phyloP scores from a whole-genome alignment of 306 rosid genomes.

The Castanospermum australe region DNA sequence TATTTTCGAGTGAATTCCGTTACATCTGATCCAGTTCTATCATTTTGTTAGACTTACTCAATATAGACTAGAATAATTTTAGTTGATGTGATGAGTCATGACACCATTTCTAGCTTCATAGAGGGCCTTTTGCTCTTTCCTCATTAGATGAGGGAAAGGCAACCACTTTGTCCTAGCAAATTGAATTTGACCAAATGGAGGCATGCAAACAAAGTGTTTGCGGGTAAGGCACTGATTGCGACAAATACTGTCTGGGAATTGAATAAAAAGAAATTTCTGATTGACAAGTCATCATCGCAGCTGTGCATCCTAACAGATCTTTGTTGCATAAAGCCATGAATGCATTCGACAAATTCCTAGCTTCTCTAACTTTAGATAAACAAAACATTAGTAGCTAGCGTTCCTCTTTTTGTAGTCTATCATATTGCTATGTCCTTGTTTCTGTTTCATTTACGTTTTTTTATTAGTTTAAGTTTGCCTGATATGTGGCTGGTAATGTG shows the following conservation, averaged over 20 bases:
- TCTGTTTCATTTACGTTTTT: no score
- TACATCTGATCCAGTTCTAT: no score
- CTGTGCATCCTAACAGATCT: background rate
- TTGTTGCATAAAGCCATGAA: background rate
- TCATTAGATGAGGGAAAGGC: no score
- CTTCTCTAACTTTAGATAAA: no score
- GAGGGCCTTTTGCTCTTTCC: background rate
- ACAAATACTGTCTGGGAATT: background rate
- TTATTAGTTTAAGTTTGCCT: no score
- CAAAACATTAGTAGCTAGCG: no score
- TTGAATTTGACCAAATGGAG: background rate
- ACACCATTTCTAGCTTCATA: background rate
- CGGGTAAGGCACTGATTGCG: background rate
- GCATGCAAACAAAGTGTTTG: background rate
- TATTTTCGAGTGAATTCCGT: no score
- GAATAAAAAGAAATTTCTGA: background rate
- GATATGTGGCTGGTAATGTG: no score
- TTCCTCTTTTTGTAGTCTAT: no score
- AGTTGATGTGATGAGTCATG: background rate
- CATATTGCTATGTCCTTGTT: no score
- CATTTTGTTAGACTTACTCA: no score
- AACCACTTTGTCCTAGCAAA: background rate
- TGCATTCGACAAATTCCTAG: background rate
- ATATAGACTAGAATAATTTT: background rate
- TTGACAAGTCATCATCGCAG: background rate